These are phyloP conservation scores for Tuctoria greenei DNA, from an alignment of 176 grass and related monocot genomes.

Conservation along the genomic window DNA sequence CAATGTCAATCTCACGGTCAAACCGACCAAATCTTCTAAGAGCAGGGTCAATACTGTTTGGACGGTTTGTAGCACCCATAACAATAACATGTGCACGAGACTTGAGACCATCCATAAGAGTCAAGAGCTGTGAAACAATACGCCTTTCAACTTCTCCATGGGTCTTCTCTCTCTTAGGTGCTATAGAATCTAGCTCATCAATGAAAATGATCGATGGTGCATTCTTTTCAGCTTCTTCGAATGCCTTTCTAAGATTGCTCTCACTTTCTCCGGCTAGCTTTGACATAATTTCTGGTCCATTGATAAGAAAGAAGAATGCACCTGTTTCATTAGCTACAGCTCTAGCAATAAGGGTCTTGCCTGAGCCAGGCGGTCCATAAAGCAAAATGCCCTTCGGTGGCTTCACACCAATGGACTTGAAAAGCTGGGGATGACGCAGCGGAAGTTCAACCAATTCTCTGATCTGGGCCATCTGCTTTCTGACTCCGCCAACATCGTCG, in stretches of 20 bases:
- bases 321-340: slow-evolving; percentile 85
- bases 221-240: too few species aligned
- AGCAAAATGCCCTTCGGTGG: slow-evolving; percentile 55
- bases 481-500: slow-evolving; percentile 77
- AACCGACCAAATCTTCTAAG: slow-evolving; percentile 79
- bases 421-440: slow-evolving; percentile 51
- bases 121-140: slow-evolving; percentile 81
- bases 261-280: too few species aligned
- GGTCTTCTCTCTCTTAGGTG: slow-evolving; percentile 80
- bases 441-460: slow-evolving; percentile 60
- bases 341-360: slow-evolving; percentile 62
- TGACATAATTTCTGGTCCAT: too few species aligned
- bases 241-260: too few species aligned
- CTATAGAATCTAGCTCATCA: slow-evolving; percentile 68
- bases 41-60: slow-evolving; percentile 59
- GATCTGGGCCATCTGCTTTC: slow-evolving; percentile 90
- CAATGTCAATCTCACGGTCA: slow-evolving; percentile 70
- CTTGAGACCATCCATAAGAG: slow-evolving; percentile 80
- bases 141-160: slow-evolving; percentile 80
- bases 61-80: too few species aligned
- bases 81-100: too few species aligned
- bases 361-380: too few species aligned
- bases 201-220: too few species aligned
- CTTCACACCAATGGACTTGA: slow-evolving; percentile 70
- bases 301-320: slow-evolving; percentile 55